These are phyloP conservation scores for Globisporangium carolinianum DNA, from an alignment of 352 stramenopile species.

Conservation along the genomic window DNA sequence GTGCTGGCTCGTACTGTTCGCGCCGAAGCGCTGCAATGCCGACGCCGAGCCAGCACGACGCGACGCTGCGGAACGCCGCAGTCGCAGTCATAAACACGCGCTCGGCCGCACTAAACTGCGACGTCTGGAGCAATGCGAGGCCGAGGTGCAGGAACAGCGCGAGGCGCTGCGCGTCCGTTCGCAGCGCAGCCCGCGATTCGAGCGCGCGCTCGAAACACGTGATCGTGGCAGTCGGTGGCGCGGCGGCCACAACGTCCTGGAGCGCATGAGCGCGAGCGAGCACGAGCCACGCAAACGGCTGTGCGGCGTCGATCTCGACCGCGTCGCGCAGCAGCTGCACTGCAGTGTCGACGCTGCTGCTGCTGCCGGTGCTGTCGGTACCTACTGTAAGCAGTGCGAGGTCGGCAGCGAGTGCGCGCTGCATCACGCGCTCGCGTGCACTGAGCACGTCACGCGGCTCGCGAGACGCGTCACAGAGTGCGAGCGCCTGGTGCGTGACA, in stretches of 20 bases:
- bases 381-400: slow-evolving; percentile 16
- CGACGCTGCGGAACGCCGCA: slow-evolving; percentile 45
- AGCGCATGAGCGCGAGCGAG: slow-evolving; percentile 40
- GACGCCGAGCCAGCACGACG: slow-evolving; percentile 74
- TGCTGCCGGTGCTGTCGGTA: too few species aligned
- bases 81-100: slow-evolving; percentile 45
- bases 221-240: slow-evolving; percentile 23
- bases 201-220: slow-evolving; percentile 48
- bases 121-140: slow-evolving; percentile 51
- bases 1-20: slow-evolving; percentile 47
- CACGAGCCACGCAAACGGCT: slow-evolving; percentile 52
- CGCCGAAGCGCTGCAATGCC: slow-evolving; percentile 63
- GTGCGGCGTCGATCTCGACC: slow-evolving; percentile 43
- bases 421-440: slow-evolving; percentile 37
- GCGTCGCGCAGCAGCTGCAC: slow-evolving; percentile 42
- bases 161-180: slow-evolving; percentile 27
- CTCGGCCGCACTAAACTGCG: slow-evolving; percentile 51
- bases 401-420: slow-evolving; percentile 41
- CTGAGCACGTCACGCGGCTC: slow-evolving; percentile 33
- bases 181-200: slow-evolving; percentile 22
- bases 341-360: slow-evolving; percentile 17
- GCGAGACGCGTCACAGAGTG: slow-evolving; percentile 27
- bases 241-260: slow-evolving; percentile 14
- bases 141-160: slow-evolving; percentile 49
- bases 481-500: slow-evolving; percentile 25